Base-by-base conservation (phyloP, 305 asterid genomes). In the Plantago rigida region DNA sequence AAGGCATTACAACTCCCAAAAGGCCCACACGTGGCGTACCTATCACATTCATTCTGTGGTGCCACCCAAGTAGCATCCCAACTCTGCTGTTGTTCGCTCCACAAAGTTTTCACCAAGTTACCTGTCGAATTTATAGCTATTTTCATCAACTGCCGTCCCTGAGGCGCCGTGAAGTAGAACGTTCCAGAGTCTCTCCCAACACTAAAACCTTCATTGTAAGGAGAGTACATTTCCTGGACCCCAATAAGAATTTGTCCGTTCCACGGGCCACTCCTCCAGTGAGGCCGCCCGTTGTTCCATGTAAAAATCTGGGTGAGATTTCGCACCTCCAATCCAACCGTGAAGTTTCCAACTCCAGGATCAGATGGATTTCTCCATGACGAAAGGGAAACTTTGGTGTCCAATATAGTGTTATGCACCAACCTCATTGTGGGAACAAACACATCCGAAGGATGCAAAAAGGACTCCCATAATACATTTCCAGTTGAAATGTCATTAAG, bases 191-290 rank as follows among this genome's bases (percentile, higher is more conserved):
- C 52, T 9, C 36, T 56, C 2, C 59, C 59, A 45, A 75, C 26
- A 29, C 64, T 69, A 26, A 60, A 73, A 2, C 81, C 79, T 50
- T 62, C 69, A 31, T 47, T 51, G 7, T 67, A 71, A 12, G 49
- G 68, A 8, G 79, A 13, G 24, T 68, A 49, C 80, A 76, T 73
- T 9, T 54, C 60, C 9, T 56, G 68, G 41, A 75, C 72, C 10
- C 83, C 85, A 0, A 66, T 56, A 13, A 77, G 53, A 54, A 70
- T 60, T 62, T 56, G 67, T 0, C 83, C 81, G 45, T 80, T 69
- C 83, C 86, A 80, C 2, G 80, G 86, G 2, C 86, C 86, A 50
- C 80, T 69, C 41, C 77, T 63, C 81, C 79, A 72, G 51, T 73
- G 70, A 8, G 73, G 71, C 2, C 22, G 61, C 12, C 59, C 66